phyloP scores from a whole-genome alignment of 768 basidiomycete species.

The Mrakia gelida region DNA sequence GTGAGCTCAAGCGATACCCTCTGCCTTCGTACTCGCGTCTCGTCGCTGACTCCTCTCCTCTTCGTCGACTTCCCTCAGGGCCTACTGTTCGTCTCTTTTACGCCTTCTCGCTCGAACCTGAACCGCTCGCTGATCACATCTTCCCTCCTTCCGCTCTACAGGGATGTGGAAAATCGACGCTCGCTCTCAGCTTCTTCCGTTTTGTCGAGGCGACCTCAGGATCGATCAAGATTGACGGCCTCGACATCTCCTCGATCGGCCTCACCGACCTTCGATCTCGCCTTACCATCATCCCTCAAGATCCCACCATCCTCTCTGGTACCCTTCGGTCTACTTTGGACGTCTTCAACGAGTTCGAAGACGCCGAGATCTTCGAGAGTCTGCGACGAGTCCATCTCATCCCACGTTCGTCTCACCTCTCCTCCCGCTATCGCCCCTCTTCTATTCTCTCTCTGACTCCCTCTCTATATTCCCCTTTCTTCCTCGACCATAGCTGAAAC shows the following conservation, averaged over 20 bases:
- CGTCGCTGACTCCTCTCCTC: not conserved
- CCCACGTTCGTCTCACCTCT: slow-evolving; percentile 23
- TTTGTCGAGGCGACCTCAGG: slow-evolving; percentile 83
- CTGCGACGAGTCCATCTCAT: slow-evolving; percentile 44
- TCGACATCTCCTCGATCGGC: slow-evolving; percentile 74
- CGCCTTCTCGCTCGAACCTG: too few relatives aligned
- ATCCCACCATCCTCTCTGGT: slow-evolving; percentile 81
- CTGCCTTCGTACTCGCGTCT: not conserved
- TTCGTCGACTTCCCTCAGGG: not conserved
- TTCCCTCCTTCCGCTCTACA: too few relatives aligned
- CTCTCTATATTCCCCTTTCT: too few relatives aligned
- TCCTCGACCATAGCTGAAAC: slow-evolving; percentile 32
- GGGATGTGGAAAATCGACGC: slow-evolving; percentile 4
- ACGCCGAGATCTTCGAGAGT: slow-evolving; percentile 60
- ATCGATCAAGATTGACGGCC: slow-evolving; percentile 66
- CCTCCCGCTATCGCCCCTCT: too few relatives aligned
- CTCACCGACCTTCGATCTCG: slow-evolving; percentile 73
- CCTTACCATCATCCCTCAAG: slow-evolving; percentile 61
- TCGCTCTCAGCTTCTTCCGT: slow-evolving; percentile 76
- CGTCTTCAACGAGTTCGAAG: slow-evolving; percentile 82
- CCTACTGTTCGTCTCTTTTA: too few relatives aligned
- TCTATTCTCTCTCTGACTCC: too few relatives aligned
- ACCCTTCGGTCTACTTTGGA: slow-evolving; percentile 70
- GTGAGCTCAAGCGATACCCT: slow-evolving; percentile 40
- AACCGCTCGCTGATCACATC: too few relatives aligned